These are phyloP conservation scores for Tylopilus rubrobrunneus DNA, from an alignment of 768 basidiomycete genomes.

Conservation along the genomic window DNA sequence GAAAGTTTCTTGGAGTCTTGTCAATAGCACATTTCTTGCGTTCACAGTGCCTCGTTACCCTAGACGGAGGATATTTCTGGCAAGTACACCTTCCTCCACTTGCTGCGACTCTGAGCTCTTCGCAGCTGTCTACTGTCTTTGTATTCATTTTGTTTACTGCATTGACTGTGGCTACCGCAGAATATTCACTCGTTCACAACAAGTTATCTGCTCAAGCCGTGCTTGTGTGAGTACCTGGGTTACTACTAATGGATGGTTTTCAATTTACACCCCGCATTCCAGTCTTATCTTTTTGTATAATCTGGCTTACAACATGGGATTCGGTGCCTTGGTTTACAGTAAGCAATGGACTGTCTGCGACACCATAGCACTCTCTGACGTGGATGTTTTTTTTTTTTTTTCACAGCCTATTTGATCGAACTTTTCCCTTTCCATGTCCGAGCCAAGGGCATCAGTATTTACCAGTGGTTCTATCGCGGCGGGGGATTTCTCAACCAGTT, in stretches of 20 bases:
- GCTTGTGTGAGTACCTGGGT: not conserved
- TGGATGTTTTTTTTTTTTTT: not conserved
- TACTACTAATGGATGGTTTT: not conserved
- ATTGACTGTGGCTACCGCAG: slow-evolving; percentile 7
- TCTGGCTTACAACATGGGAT: slow-evolving; percentile 4
- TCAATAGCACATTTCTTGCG: slow-evolving; percentile 2
- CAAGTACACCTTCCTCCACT: too few species aligned
- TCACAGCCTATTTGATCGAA: slow-evolving; percentile 53
- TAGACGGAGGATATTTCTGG: too few species aligned
- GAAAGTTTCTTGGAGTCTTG: slow-evolving; percentile 7
- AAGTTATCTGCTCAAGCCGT: not conserved
- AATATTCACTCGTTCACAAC: slow-evolving; percentile 7
- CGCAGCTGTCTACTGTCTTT: too few species aligned
- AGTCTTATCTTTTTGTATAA: slow-evolving; percentile 3
- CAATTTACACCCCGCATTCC: not conserved
- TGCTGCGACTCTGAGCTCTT: too few species aligned
- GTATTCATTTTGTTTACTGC: too few species aligned
- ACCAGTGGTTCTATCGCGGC: slow-evolving; percentile 54
- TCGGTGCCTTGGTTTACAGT: slow-evolving; percentile 4
- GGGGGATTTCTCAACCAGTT: slow-evolving; percentile 9
- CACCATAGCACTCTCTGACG: not conserved
- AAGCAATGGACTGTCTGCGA: not conserved
- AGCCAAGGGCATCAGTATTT: slow-evolving; percentile 57
- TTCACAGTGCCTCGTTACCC: not conserved
- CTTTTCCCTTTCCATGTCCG: slow-evolving; percentile 62